Evolutionary conservation across 83 land plant genomes (phyloP), one percentile per base, ranked within the genome.

Genomic region (Diphasiastrum complanatum): DNA sequence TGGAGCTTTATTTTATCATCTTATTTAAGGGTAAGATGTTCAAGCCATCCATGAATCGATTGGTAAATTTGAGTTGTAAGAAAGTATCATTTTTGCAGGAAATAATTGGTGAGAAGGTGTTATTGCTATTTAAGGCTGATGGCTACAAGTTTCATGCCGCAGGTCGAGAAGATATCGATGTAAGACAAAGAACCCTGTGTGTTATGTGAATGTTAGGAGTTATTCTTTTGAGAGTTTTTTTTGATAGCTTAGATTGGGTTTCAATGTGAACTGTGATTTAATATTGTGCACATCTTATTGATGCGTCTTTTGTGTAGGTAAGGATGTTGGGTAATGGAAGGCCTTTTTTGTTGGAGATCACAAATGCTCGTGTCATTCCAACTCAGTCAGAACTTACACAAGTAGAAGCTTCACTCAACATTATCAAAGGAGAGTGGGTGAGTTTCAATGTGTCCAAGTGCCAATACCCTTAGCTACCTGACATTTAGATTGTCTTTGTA

Each of bases 151-250:
- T 93, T 50, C 99, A 93, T 78, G 96, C 96, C 41, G 96, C 99
- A 66, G 99, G 99, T 41, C 84, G 99, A 76, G 99, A 93, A 61
- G 99, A 93, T 72, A 89, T 93, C 52, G 92, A 93, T 77, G 99
- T 93, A 85, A 51, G 61, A 30, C 16, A 19, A 49, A 49, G 51
- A 40, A 8, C 8, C 8, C 43, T 14, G 14, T 40, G 50, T 20
- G 5, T 47, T 47, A 19, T 14, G 3, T 47, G 23, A 4, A 34
- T 14, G 28, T 28, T 20, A 43, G 61, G 34, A 30, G 14, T 33
- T 0, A 32, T 31, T 4, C 11, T 29, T 1, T 66, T 35, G 2
- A 58, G 19, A 34, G 27, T 19, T 6, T 5, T 25, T 4, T 58
- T 57, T 40, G 10, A 40, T 40, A 10, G 18, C 52, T 50, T 50